Evolutionary conservation across 2,329 filamentous ascomycete species (phyloP).

Genomic region (Ascochyta pisi): DNA sequence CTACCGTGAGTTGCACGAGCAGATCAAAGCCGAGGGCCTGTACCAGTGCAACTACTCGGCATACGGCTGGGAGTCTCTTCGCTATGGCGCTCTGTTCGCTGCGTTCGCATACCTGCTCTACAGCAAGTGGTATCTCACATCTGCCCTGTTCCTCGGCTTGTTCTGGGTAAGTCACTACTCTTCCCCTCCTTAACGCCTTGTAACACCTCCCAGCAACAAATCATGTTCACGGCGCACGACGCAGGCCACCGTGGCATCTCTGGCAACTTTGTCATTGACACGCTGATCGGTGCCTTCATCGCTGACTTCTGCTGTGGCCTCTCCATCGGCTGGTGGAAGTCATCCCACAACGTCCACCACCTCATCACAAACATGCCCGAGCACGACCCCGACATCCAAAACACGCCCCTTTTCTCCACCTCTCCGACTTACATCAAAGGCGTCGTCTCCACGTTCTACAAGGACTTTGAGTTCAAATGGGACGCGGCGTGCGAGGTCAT

Average conservation of each 20-base stretch:
- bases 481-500: constrained; percentile 75
- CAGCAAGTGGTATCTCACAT: constrained; percentile 63
- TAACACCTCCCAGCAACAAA: constrained; percentile 61
- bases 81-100: constrained; percentile 61
- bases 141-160: constrained; percentile 64
- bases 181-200: constrained; percentile 5
- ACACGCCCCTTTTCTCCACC: constrained; percentile 87
- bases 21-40: constrained; percentile 61
- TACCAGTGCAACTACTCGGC: constrained; percentile 66
- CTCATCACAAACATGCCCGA: constrained; percentile 68
- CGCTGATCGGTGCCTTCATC: constrained; percentile 67
- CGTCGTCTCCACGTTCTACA: constrained; percentile 80
- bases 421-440: constrained; percentile 79
- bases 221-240: constrained; percentile 73
- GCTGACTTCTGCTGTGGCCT: constrained; percentile 71
- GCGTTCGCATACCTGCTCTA: constrained; percentile 57
- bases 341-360: constrained; percentile 72
- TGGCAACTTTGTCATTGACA: constrained; percentile 64
- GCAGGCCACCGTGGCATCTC: constrained; percentile 70
- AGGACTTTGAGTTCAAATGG: constrained; percentile 76
- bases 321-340: constrained; percentile 74
- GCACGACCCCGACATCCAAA: constrained; percentile 53
- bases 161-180: constrained; percentile 60
- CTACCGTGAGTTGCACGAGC: constrained; percentile 64
- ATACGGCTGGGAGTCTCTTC: constrained; percentile 65